A percentile compares a stretch with the other conserved stretches of the same genome.
Evolutionary conservation across 2,329 filamentous ascomycete genomes (phyloP).

Genomic region (Penicillium frequentans): DNA sequence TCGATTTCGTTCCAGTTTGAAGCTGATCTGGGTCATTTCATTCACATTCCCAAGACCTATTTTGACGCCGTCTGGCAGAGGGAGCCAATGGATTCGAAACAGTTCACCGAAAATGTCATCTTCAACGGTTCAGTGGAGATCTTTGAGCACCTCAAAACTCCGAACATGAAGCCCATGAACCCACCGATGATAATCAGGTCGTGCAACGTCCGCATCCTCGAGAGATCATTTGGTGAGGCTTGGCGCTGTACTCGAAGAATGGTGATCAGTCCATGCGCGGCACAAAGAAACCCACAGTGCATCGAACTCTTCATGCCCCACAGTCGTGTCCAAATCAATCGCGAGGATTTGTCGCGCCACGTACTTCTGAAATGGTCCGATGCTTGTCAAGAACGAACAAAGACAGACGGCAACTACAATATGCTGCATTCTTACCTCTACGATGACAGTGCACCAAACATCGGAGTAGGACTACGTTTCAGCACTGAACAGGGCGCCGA

Average conservation of each 20-base stretch:
- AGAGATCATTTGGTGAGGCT: conserved; percentile 28
- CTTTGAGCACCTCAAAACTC: conserved; percentile 30
- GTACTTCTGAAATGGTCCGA: conserved; percentile 34
- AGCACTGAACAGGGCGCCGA: conserved; percentile 21
- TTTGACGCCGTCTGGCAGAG: conserved; percentile 32
- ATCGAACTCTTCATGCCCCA: conserved; percentile 32
- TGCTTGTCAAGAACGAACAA: conserved; percentile 27
- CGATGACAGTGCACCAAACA: conserved; percentile 30
- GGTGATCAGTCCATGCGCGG: conserved; percentile 31
- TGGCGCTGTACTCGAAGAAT: conserved; percentile 33
- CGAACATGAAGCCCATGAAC: conserved; percentile 30
- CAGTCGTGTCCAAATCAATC: conserved; percentile 28
- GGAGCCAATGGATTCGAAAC: conserved; percentile 29
- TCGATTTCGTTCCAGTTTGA: conserved; percentile 31
- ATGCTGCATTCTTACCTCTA: conserved; percentile 30
- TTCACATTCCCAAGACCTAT: conserved; percentile 31
- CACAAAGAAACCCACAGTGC: conserved; percentile 25
- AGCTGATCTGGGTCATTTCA: conserved; percentile 28
- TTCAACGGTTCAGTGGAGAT: conserved; percentile 30
- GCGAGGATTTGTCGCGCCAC: conserved; percentile 22
- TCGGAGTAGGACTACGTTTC: conserved; percentile 28
- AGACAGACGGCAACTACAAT: conserved; percentile 33
- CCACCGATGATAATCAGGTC: conserved; percentile 25
- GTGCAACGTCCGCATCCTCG: conserved; percentile 33
- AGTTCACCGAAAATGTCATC: conserved; percentile 30